Evolutionary conservation across 2,329 filamentous ascomycete genomes (phyloP).

Genomic region (Ophiocordyceps camponoti-floridani): DNA sequence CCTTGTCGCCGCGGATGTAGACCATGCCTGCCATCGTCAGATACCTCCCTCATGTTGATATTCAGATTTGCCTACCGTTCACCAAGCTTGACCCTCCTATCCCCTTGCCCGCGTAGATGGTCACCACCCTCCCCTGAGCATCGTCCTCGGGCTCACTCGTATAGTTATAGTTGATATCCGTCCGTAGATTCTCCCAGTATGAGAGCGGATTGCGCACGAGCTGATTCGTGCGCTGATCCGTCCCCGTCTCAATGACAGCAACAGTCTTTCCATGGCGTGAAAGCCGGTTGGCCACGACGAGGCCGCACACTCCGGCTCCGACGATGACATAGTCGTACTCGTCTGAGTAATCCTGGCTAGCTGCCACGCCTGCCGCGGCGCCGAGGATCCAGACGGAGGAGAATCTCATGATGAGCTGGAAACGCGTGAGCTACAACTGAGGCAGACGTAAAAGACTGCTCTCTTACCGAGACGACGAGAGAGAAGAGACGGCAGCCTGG

Average conservation of each 20-base stretch:
- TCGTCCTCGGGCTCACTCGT: slow-evolving; percentile 12
- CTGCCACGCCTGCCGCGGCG: background rate
- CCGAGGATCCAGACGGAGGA: background rate
- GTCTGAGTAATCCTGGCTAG: background rate
- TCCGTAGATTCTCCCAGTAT: slow-evolving; percentile 4
- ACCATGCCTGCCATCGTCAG: slow-evolving; percentile 17
- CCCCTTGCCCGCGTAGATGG: slow-evolving; percentile 16
- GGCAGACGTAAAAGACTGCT: too few relatives aligned
- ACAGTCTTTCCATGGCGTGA: slow-evolving; percentile 15
- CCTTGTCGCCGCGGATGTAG: slow-evolving; percentile 23
- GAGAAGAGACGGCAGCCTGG: too few relatives aligned
- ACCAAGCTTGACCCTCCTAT: slow-evolving; percentile 22
- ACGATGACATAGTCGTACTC: slow-evolving; percentile 17
- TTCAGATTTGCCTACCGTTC: slow-evolving; percentile 10
- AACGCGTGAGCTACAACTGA: too few relatives aligned
- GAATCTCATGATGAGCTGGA: background rate
- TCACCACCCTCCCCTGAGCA: slow-evolving; percentile 13
- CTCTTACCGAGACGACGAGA: too few relatives aligned
- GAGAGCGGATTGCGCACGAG: slow-evolving; percentile 12
- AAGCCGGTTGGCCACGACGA: slow-evolving; percentile 18
- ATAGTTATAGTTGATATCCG: slow-evolving; percentile 16
- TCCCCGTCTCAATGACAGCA: slow-evolving; percentile 18
- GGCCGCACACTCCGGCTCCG: slow-evolving; percentile 18
- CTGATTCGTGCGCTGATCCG: slow-evolving; percentile 15
- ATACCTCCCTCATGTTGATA: background rate